These are phyloP conservation scores for Pestalotiopsis sp. DNA, from an alignment of 2,329 filamentous ascomycete genomes.

Conservation along the genomic window DNA sequence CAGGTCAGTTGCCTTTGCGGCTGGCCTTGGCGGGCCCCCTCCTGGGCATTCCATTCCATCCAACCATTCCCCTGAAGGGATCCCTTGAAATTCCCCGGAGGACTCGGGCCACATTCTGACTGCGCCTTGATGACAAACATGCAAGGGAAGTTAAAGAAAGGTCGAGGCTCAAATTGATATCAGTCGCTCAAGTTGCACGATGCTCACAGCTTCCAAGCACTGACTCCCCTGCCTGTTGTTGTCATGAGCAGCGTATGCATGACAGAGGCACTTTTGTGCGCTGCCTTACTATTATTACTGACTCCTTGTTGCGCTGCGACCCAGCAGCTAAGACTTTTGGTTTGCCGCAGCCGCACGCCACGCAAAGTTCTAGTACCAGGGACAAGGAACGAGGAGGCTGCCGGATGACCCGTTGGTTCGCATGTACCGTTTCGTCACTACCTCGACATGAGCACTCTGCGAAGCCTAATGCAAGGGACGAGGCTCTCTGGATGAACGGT, in stretches of 20 bases:
- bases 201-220: not conserved
- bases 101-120: not conserved
- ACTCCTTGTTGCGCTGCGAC: not conserved
- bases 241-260: not conserved
- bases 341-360: not conserved
- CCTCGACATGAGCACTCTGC: not conserved
- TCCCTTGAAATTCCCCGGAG: not conserved
- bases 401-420: not conserved
- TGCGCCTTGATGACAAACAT: not conserved
- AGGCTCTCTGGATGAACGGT: not conserved
- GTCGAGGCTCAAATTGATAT: not conserved
- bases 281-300: not conserved
- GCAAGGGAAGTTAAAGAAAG: not conserved
- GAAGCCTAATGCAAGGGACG: not conserved
- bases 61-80: not conserved
- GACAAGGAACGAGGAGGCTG: not conserved
- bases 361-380: not conserved
- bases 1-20: slow-evolving; percentile 9
- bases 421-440: not conserved
- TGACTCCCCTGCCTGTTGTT: not conserved
- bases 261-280: not conserved
- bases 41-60: not conserved
- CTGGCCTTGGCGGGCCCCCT: not conserved
- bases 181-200: not conserved
- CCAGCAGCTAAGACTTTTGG: not conserved